Evolutionary conservation across 1,139 yeast genomes (phyloP).

Genomic region (Pichia sp.): DNA sequence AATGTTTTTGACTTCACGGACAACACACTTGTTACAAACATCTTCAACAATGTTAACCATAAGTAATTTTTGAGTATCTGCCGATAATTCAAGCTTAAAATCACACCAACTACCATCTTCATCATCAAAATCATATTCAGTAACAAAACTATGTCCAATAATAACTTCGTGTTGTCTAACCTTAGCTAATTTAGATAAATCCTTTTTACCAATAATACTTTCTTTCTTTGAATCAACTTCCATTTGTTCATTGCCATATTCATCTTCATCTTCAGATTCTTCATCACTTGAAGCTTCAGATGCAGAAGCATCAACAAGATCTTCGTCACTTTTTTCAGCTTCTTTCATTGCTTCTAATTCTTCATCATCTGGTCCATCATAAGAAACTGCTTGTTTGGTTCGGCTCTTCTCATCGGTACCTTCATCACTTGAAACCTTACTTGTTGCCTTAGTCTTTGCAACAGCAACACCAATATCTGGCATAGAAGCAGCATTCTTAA

Average conservation of each 20-base stretch:
- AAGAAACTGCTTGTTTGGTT: conserved; percentile 81
- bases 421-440: conserved; percentile 41
- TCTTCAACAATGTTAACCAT: conserved; percentile 97
- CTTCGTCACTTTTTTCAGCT: conserved; percentile 71
- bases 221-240: conserved; percentile 15
- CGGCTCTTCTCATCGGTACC: conserved; percentile 60
- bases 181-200: conserved; percentile 54
- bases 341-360: conserved; percentile 81
- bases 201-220: conserved; percentile 9
- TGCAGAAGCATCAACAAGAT: conserved; percentile 37
- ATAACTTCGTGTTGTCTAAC: conserved; percentile 83
- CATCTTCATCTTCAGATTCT: conserved; percentile 31
- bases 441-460: conserved; percentile 42
- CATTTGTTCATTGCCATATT: conserved; percentile 26
- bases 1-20: conserved; percentile 84
- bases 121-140: conserved; percentile 86
- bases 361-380: conserved; percentile 92
- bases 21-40: conserved; percentile 83
- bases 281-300: conserved; percentile 34
- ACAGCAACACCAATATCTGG: conserved; percentile 72
- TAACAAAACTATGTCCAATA: conserved; percentile 62
- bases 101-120: conserved; percentile 87
- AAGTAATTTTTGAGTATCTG: conserved; percentile 84
- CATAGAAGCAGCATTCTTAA: conserved; percentile 39
- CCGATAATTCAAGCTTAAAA: conserved; percentile 75